phyloP scores from a whole-genome alignment of 2,329 filamentous ascomycete species.

The Lachnellula hyalina region DNA sequence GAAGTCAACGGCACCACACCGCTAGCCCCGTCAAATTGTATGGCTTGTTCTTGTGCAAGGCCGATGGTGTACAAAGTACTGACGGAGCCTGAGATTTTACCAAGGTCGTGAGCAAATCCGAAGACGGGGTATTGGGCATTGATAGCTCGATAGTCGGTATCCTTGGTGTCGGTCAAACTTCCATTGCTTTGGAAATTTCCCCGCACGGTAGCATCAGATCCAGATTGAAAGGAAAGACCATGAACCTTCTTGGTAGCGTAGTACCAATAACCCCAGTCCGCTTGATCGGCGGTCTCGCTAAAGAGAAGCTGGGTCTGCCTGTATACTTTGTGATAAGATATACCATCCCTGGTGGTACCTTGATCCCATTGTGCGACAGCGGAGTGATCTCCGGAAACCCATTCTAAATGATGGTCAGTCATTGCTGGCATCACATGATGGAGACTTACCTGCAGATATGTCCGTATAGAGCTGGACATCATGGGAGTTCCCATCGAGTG shows the following conservation, averaged over 20 bases:
- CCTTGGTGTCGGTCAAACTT: conserved; percentile 57
- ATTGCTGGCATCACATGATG: not conserved
- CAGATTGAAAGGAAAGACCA: conserved; percentile 63
- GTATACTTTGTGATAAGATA: conserved; percentile 61
- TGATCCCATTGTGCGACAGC: conserved; percentile 59
- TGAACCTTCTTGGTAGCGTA: conserved; percentile 59
- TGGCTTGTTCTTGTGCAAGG: conserved; percentile 69
- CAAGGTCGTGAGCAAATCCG: conserved; percentile 63
- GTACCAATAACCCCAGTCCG: conserved; percentile 78
- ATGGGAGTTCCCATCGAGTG: conserved; percentile 57
- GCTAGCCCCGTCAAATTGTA: conserved; percentile 66
- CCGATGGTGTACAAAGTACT: conserved; percentile 68
- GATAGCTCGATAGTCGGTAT: conserved; percentile 60
- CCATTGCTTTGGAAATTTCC: conserved; percentile 59
- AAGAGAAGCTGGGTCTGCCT: conserved; percentile 58
- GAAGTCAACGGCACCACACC: conserved; percentile 63
- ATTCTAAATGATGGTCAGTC: conserved; percentile 48
- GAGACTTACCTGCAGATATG: conserved; percentile 57
- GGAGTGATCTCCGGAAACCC: conserved; percentile 57
- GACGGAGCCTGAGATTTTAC: conserved; percentile 26
- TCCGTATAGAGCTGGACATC: conserved; percentile 68
- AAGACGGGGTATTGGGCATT: conserved; percentile 74
- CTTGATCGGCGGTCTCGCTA: conserved; percentile 62
- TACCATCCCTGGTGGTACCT: conserved; percentile 38
- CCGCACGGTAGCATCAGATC: conserved; percentile 60